phyloP scores from a whole-genome alignment of 371 early-diverging fungal species.

The Apophysomyces ossiformis region DNA sequence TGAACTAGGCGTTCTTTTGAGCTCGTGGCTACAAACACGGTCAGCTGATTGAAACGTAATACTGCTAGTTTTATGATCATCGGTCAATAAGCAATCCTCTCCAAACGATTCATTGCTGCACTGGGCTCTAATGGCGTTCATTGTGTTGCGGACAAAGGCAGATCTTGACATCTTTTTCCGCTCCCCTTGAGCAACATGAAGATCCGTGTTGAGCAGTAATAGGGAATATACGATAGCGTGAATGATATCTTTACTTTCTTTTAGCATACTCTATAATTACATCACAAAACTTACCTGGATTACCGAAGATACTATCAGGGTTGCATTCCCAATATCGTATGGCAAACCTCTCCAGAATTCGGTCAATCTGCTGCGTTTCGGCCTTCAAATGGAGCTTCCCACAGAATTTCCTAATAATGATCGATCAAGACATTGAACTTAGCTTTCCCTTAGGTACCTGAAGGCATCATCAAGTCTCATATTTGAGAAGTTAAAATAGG shows the following conservation, averaged over 20 bases:
- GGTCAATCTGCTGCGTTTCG: slow-evolving; percentile 91
- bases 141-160: slow-evolving; percentile 67
- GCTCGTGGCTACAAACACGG: slow-evolving; percentile 4
- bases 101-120: slow-evolving; percentile 19
- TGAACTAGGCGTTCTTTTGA: slow-evolving; percentile 24
- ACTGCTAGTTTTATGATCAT: slow-evolving; percentile 23
- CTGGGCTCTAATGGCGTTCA: slow-evolving; percentile 56
- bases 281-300: slow-evolving; percentile 34
- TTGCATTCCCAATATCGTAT: slow-evolving; percentile 86
- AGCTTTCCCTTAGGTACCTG: slow-evolving; percentile 36
- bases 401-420: slow-evolving; percentile 58
- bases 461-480: slow-evolving; percentile 82
- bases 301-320: slow-evolving; percentile 57
- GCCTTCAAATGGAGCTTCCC: slow-evolving; percentile 81
- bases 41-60: slow-evolving; percentile 21
- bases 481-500: slow-evolving; percentile 72
- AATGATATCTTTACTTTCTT: slow-evolving; percentile 62
- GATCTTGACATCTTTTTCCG: slow-evolving; percentile 65
- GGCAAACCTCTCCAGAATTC: slow-evolving; percentile 82
- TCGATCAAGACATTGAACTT: not conserved
- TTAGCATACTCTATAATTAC: not conserved
- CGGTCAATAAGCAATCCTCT: slow-evolving; percentile 9
- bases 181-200: slow-evolving; percentile 82
- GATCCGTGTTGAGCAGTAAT: slow-evolving; percentile 90
- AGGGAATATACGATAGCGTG: slow-evolving; percentile 88